phyloP scores from a whole-genome alignment of 1,139 yeast genomes.

The Zygoascus hellenicus region DNA sequence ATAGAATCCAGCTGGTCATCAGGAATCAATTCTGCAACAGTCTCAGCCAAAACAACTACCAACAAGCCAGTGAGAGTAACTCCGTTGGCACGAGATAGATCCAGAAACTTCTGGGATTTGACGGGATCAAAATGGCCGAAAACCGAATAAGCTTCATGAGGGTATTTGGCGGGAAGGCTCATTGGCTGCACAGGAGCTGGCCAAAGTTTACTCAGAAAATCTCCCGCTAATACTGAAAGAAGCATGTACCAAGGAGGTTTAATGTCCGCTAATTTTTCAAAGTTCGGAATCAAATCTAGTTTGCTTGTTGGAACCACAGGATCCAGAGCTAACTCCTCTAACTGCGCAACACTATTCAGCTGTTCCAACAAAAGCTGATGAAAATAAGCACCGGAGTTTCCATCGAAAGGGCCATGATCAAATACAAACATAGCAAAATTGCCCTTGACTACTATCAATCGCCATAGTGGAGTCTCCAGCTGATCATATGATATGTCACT shows the following conservation, averaged over 20 bases:
- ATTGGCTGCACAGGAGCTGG: not conserved
- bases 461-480: conserved; percentile 19
- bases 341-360: conserved; percentile 1
- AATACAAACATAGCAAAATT: conserved; percentile 19
- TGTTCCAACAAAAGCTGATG: conserved; percentile 17
- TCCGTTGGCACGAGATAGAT: conserved; percentile 9
- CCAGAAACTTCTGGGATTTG: conserved; percentile 10
- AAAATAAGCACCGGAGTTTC: conserved; percentile 22
- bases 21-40: not conserved
- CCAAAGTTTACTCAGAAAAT: conserved; percentile 6
- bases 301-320: conserved; percentile 5
- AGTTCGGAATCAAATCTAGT: conserved; percentile 6
- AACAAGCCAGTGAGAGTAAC: conserved; percentile 14
- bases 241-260: conserved; percentile 14
- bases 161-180: conserved; percentile 8
- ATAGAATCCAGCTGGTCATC: not conserved
- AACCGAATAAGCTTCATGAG: conserved; percentile 15
- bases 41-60: conserved; percentile 7
- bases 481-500: conserved; percentile 13
- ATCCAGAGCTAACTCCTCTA: not conserved
- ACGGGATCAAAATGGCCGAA: conserved; percentile 13
- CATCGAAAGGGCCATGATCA: conserved; percentile 24
- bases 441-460: conserved; percentile 17
- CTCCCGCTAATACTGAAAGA: not conserved
- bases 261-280: conserved; percentile 17